Conservation (phyloP, 2,329 filamentous ascomycete genomes). For the Metarhizium sp. region DNA sequence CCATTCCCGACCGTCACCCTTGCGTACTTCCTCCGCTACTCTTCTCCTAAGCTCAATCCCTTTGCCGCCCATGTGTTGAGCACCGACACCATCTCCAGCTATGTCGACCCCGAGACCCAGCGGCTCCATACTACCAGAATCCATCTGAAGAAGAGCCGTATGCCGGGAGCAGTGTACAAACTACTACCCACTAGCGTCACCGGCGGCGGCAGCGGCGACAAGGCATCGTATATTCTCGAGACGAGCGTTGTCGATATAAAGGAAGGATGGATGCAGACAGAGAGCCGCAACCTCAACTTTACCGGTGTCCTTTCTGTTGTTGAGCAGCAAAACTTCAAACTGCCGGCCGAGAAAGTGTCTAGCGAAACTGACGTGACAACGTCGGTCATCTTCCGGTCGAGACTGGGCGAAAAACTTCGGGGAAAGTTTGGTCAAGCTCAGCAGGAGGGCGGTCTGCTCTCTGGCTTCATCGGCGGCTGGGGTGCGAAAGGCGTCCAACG, state of each 20-base stretch:
- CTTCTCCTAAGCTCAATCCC: constrained; percentile 59
- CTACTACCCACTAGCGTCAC: constrained; percentile 62
- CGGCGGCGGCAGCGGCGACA: constrained; percentile 53
- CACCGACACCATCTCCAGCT: constrained; percentile 70
- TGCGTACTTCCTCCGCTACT: constrained; percentile 84
- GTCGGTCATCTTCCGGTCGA: constrained; percentile 64
- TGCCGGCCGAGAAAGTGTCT: constrained; percentile 20
- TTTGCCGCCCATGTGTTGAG: constrained; percentile 75
- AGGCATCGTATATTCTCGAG: constrained; percentile 73
- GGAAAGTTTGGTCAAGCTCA: constrained; percentile 40
- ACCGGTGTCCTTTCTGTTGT: constrained; percentile 71
- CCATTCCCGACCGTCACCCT: constrained; percentile 78
- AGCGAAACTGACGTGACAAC: constrained; percentile 58
- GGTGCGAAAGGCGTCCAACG: constrained; percentile 64
- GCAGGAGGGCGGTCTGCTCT: constrained; percentile 37
- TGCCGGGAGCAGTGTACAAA: constrained; percentile 66
- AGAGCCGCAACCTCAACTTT: constrained; percentile 74
- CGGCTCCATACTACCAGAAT: constrained; percentile 70
- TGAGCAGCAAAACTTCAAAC: constrained; percentile 62
- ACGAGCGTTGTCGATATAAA: constrained; percentile 69
- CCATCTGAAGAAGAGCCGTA: constrained; percentile 71
- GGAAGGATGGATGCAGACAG: constrained; percentile 74
- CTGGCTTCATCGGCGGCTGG: constrained; percentile 46
- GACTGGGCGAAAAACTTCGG: constrained; percentile 59
- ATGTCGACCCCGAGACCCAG: constrained; percentile 64